phyloP scores from a whole-genome alignment of 2,329 filamentous ascomycete species.

The Ascosphaera apis region DNA sequence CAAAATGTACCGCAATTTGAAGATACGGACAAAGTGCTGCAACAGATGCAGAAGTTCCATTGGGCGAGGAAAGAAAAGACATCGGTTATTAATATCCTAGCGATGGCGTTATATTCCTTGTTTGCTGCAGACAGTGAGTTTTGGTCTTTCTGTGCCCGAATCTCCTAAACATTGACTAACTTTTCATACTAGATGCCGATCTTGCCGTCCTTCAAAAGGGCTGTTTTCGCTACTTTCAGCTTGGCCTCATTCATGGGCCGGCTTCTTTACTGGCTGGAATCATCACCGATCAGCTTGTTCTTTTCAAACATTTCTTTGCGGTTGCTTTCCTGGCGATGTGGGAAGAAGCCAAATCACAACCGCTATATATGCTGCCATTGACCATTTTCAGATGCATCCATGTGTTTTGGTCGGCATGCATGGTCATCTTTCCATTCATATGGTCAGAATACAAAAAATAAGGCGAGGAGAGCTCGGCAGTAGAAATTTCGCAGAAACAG shows the following conservation, averaged over 20 bases:
- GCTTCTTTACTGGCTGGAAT: conserved; percentile 63
- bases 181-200: conserved; percentile 29
- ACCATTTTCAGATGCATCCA: conserved; percentile 40
- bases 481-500: too few relatives aligned
- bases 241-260: conserved; percentile 51
- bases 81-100: conserved; percentile 90
- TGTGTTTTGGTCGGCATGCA: conserved; percentile 58
- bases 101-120: conserved; percentile 72
- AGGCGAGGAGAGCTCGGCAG: too few relatives aligned
- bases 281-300: conserved; percentile 49
- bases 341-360: conserved; percentile 32
- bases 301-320: conserved; percentile 84
- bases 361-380: conserved; percentile 35
- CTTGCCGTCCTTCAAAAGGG: conserved; percentile 64
- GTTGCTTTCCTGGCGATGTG: conserved; percentile 79
- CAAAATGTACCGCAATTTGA: conserved; percentile 43
- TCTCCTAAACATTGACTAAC: neutral
- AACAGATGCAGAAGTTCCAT: conserved; percentile 55
- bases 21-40: conserved; percentile 40
- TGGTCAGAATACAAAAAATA: too few relatives aligned
- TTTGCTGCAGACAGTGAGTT: conserved; percentile 54
- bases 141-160: neutral
- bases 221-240: conserved; percentile 81
- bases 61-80: conserved; percentile 66
- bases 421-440: conserved; percentile 66